phyloP scores from a whole-genome alignment of 2,329 filamentous ascomycete genomes.

The Ophiostoma quercus region DNA sequence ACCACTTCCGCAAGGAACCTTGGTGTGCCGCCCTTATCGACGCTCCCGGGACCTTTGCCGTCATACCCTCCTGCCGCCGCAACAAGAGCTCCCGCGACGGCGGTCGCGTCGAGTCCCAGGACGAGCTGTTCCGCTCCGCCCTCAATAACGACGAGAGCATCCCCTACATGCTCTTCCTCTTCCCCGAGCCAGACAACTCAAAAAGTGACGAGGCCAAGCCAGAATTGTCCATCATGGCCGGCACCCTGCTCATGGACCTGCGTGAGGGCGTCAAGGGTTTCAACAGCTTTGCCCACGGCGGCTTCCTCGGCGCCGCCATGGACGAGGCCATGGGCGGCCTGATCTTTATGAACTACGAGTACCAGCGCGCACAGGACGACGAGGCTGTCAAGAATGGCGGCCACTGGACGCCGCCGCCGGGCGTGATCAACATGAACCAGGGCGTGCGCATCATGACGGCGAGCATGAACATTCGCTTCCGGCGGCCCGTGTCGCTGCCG shows the following conservation, averaged over 20 bases:
- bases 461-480: slow-evolving; percentile 22
- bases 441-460: slow-evolving; percentile 23
- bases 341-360: slow-evolving; percentile 28
- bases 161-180: slow-evolving; percentile 30
- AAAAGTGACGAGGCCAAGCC: slow-evolving; percentile 14
- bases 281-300: slow-evolving; percentile 32
- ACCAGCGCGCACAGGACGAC: slow-evolving; percentile 19
- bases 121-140: slow-evolving; percentile 20
- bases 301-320: slow-evolving; percentile 28
- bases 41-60: slow-evolving; percentile 10
- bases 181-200: slow-evolving; percentile 23
- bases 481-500: slow-evolving; percentile 21
- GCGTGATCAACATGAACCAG: slow-evolving; percentile 15
- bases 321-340: slow-evolving; percentile 33
- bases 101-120: slow-evolving; percentile 19
- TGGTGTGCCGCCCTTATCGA: slow-evolving; percentile 25
- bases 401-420: slow-evolving; percentile 16
- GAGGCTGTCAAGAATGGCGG: not conserved
- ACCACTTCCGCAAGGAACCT: slow-evolving; percentile 21
- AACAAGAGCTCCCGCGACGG: not conserved
- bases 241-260: slow-evolving; percentile 29
- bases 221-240: slow-evolving; percentile 25
- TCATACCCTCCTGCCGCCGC: slow-evolving; percentile 13
- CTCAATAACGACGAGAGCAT: slow-evolving; percentile 26
- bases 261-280: slow-evolving; percentile 24